These are phyloP conservation scores for Spizellomyces punctatus DNA, from an alignment of 192 early-diverging fungal genomes.

Conservation along the genomic window DNA sequence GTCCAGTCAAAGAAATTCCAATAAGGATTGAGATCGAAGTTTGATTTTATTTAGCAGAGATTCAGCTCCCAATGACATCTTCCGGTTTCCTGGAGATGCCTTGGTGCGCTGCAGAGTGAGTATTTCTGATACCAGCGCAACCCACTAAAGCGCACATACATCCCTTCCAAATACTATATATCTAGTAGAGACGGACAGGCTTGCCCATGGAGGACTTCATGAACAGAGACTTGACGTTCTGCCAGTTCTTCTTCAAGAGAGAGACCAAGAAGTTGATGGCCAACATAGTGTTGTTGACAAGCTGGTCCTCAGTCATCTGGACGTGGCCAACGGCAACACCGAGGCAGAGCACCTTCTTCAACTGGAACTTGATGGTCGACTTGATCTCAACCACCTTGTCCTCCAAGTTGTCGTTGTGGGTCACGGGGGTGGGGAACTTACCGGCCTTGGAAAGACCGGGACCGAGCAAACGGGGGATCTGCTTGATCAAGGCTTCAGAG, in stretches of 20 bases:
- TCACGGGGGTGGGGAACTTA: conserved; percentile 97
- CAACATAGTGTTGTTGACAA: conserved; percentile 96
- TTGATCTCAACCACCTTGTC: conserved; percentile 92
- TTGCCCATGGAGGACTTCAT: conserved; percentile 98
- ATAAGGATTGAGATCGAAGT: not conserved
- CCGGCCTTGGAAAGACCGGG: conserved; percentile 99
- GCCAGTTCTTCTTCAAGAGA: conserved; percentile 99
- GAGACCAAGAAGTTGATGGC: conserved; percentile 98
- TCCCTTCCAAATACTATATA: conserved; percentile 1
- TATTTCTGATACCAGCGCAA: not conserved
- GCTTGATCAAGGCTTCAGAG: conserved; percentile 97
- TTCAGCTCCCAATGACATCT: conserved; percentile 33
- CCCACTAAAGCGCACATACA: not conserved
- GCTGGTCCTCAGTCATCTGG: conserved; percentile 92
- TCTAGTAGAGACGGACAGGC: conserved; percentile 46
- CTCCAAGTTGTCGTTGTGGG: conserved; percentile 82
- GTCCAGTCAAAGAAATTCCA: too few relatives aligned
- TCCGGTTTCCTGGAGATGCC: conserved; percentile 11
- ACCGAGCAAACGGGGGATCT: conserved; percentile 97
- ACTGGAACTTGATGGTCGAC: conserved; percentile 99
- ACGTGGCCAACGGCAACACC: conserved; percentile 96
- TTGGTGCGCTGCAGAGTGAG: conserved; percentile 29
- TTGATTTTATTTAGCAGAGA: conserved; percentile 25
- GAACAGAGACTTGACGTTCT: conserved; percentile 97
- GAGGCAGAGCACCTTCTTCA: conserved; percentile 98